Base-by-base conservation (phyloP, 1,284 basidiomycete genomes). In the Tylopilus sp. region DNA sequence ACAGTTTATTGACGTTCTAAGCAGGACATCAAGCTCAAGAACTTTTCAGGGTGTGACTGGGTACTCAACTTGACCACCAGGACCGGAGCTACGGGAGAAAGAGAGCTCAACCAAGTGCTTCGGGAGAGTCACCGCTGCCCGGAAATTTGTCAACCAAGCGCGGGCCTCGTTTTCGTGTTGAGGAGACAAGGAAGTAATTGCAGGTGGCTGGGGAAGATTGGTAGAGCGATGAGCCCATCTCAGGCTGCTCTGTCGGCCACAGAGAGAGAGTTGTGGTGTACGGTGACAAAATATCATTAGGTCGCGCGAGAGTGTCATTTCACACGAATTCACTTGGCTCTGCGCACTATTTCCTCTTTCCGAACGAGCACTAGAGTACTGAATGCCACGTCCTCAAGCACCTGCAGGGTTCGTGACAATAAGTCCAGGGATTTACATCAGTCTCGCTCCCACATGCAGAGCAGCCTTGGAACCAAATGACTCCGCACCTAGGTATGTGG, bases 1-100 rank as follows among this genome's bases (percentile, higher is more conserved):
- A 93, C 32, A 94, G 86, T 78, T 93, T 94, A 74, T 94, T 94
- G 53, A 94, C 92, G 68, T 94, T 92, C 92, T 94, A 69, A n/a
- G 53, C 32, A 39, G n/a, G 36, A 57, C 19, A 53, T 70, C 38
- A 64, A 36, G 56, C 36, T 44, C 26, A 3, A 22, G 6, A 16
- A 13, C 24, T 19, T 19, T 29, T 53, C 22, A n/a, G 44, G 29
- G 9, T 32, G 3, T 24, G 41, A 58, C 44, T 16, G 32, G 56
- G 58, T 22, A 70, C 69, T 67, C 58, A 68, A 92, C 92, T 86
- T 94, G 92, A 18, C 92, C 92, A 39, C 92, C 92, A 13, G 92
- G 92, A 32, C 92, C 92, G 9, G 92, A 93, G 69, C 92, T 94
- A 59, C 91, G 82, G 4, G 91, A 87, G 74, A 91, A 94, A 0